A percentile compares a stretch with the other conserved stretches of the same genome.
Conservation (phyloP, 78 protist species). For the Dictyostelium citrinum region DNA sequence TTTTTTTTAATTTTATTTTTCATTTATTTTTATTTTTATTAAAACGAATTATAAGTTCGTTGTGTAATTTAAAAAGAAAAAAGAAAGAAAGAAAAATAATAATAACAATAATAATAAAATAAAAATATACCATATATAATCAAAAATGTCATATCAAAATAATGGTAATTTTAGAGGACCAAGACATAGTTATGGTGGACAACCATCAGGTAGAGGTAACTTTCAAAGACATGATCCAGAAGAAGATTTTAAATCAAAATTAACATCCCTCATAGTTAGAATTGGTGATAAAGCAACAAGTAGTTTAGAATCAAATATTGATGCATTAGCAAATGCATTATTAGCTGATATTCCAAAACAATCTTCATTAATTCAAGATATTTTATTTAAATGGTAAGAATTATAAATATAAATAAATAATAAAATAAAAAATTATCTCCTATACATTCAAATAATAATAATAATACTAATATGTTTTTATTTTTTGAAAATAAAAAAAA, state of each 20-base stretch:
- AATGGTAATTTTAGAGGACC: not conserved
- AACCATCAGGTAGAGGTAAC: not conserved
- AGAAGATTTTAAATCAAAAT: constrained; percentile 42
- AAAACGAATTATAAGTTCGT: not conserved
- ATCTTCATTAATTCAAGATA: constrained; percentile 26
- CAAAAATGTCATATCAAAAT: not conserved
- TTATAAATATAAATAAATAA: not conserved
- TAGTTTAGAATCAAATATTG: constrained; percentile 46
- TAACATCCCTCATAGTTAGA: constrained; percentile 57
- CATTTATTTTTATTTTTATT: not conserved
- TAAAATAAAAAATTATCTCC: too few relatives aligned
- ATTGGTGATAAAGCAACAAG: constrained; percentile 60
- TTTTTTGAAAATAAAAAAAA: not conserved
- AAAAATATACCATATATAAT: not conserved
- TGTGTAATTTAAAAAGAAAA: not conserved
- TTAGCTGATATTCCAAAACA: constrained; percentile 44
- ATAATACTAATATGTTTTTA: not conserved
- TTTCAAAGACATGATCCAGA: constrained; percentile 13
- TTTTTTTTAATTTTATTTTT: not conserved
- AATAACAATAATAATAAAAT: not conserved
- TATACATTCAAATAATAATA: too few relatives aligned
- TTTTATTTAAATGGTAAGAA: constrained; percentile 56
- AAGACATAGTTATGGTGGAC: not conserved
- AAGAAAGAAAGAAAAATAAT: not conserved
- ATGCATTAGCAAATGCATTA: constrained; percentile 52